Evolutionary conservation across 257 asterid genomes (phyloP), one percentile per base, ranked within the genome.

Genomic region (Penstemon newberryi): DNA sequence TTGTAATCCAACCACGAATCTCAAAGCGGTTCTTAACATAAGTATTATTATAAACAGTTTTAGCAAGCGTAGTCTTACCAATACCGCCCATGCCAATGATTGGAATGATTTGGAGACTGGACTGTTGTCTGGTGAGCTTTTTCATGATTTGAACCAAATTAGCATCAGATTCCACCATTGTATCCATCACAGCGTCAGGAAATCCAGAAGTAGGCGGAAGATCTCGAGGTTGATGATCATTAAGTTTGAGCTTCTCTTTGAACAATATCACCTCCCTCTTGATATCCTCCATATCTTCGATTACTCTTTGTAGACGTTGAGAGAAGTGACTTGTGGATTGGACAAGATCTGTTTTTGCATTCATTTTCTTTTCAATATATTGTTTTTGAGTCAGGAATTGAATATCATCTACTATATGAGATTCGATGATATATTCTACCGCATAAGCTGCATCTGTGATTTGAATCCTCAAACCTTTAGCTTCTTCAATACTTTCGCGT

Each of bases 41-140:
- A n/a, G n/a, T n/a, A n/a, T n/a, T n/a, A n/a, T n/a, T n/a, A n/a
- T 49, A 57, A 63, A 58, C n/a, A 51, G 52, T 63, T 73, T 18
- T 56, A 11, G 75, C 75, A 37, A 78, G 82, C 13, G 81, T 73
- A 44, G 69, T 77, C 75, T 77, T 77, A 69, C 78, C 75, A 10
- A 60, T 49, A 4, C 77, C 77, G 0, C 70, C 73, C 80, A 69
- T 75, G 0, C 79, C 79, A 3, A 9, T 39, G 19, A 75, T 49
- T 0, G 79, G 6, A 12, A 59, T 59, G 36, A 39, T 59, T 59
- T 12, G 5, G 43, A 13, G 64, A 4, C 18, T 18, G 5, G 7
- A 37, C 39, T 58, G 18, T 8, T 8, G 0, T 1, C 3, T 39
- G 6, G 6, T 59, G 36, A 59, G 47, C 36, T 12, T 59, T 13